Evolutionary conservation across 2,329 filamentous ascomycete genomes (phyloP), one percentile per base, ranked within the genome.

Genomic region (Sporothrix mexicana): DNA sequence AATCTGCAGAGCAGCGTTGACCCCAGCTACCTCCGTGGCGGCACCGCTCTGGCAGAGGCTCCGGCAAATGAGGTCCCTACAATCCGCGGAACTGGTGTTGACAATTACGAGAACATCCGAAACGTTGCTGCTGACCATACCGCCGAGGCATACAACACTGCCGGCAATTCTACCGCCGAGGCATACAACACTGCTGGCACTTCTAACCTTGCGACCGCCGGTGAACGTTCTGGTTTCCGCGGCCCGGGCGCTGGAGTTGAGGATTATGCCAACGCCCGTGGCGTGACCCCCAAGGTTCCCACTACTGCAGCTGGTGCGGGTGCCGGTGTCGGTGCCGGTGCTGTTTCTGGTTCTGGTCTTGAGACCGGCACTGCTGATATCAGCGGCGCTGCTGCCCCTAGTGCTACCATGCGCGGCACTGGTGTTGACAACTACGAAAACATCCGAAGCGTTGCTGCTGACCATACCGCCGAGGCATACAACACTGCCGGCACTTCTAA

Each of bases 1-100:
- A 68, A 53, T 25, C 66, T 68, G 15, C 66, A 67, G 43, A 68
- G 66, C 66, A 68, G 66, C 17, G 66, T 53, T 25, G 25, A 53
- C 15, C 66, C 45, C 8, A 20, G 23, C 47, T 53, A 51, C 25
- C 7, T 53, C 8, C 45, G 17, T 17, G 45, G 53, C 45, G 25
- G 49, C 25, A 53, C 13, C 23, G 59, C n/a, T n/a, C 45, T 68
- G 17, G 47, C 66, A 1, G 66, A 68, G 66, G 66, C 66, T 6
- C 66, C 66, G 13, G 61, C 61, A 13, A 66, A 66, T 41, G 66
- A 68, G 25, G 66, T 53, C 15, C 66, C 66, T 17, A 41, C 66
- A 3, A 4, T 55, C 66, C 66, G 61, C 47, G 61, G 61, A 41
- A 66, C 61, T 7, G 61, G 61, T 45, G 61, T 66, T 12, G 61